A percentile compares a stretch with the other conserved stretches of the same genome.
phyloP scores from a whole-genome alignment of 192 early-diverging fungal genomes.

The Entophlyctis helioformis region DNA sequence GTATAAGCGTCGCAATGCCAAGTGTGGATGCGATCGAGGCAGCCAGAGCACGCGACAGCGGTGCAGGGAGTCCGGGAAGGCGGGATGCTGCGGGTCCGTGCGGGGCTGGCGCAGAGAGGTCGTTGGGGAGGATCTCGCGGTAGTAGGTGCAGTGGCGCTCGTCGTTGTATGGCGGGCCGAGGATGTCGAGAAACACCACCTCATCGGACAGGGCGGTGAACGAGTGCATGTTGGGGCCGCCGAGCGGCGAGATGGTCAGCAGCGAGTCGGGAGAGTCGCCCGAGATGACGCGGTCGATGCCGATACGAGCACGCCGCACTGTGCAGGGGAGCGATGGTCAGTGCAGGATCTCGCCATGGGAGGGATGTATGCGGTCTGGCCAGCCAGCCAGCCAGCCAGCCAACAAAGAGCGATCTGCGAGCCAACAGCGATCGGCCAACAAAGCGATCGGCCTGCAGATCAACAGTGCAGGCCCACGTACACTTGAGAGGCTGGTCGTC shows the following conservation, averaged over 20 bases:
- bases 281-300: slow-evolving; percentile 11
- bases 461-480: no score
- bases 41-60: no score
- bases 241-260: slow-evolving; percentile 10
- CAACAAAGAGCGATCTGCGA: no score
- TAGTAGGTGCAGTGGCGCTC: slow-evolving; percentile 33
- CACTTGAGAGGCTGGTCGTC: no score
- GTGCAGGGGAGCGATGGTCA: not conserved
- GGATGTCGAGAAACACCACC: slow-evolving; percentile 33
- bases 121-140: slow-evolving; percentile 3
- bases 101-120: no score
- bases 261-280: slow-evolving; percentile 14
- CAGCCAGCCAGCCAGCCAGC: no score
- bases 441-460: not conserved
- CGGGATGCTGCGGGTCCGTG: no score
- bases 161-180: slow-evolving; percentile 36
- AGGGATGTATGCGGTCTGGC: no score
- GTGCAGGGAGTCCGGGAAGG: no score
- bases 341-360: no score
- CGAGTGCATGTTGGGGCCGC: slow-evolving; percentile 19
- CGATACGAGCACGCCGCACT: not conserved
- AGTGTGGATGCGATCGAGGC: no score
- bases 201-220: slow-evolving; percentile 25
- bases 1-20: no score
- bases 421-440: not conserved